Evolutionary conservation across 1,139 yeast species (phyloP).

Genomic region (Diutina scorzettiae): DNA sequence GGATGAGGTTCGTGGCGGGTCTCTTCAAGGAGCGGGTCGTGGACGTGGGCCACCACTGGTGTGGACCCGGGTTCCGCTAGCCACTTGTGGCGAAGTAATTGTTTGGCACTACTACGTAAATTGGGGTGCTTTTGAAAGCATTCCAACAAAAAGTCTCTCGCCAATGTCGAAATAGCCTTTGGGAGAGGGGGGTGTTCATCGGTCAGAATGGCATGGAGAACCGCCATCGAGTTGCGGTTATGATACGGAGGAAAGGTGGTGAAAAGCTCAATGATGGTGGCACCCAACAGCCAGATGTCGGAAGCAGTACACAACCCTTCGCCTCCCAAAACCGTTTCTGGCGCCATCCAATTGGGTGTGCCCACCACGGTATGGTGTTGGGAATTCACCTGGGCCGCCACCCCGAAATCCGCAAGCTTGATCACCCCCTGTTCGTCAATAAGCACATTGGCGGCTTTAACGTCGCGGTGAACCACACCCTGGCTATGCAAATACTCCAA

Average conservation of each 20-base stretch:
- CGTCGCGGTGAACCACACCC: constrained; percentile 69
- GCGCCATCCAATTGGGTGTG: constrained; percentile 86
- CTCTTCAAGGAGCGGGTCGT: neutral
- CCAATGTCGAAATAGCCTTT: constrained; percentile 36
- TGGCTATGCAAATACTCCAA: constrained; percentile 55
- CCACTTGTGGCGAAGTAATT: constrained; percentile 57
- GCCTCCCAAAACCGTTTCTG: constrained; percentile 61
- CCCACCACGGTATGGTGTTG: constrained; percentile 42
- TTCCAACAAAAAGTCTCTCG: constrained; percentile 51
- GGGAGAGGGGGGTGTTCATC: constrained; percentile 79
- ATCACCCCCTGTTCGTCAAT: constrained; percentile 48
- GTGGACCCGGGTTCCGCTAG: constrained; percentile 12
- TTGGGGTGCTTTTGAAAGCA: constrained; percentile 75
- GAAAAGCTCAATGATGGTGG: constrained; percentile 77
- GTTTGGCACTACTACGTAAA: constrained; percentile 44
- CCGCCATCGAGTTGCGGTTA: constrained; percentile 72
- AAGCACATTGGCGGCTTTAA: constrained; percentile 67
- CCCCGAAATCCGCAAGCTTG: constrained; percentile 72
- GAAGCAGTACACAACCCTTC: constrained; percentile 85
- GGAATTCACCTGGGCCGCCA: constrained; percentile 43
- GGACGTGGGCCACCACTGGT: neutral
- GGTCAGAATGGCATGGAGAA: constrained; percentile 84
- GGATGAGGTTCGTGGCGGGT: neutral
- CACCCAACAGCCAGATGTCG: constrained; percentile 91
- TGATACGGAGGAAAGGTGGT: constrained; percentile 87